A percentile compares a stretch with the other conserved stretches of the same genome.
Evolutionary conservation across 345 rosid genomes (phyloP).

Genomic region (Mallotus nudiflorus): DNA sequence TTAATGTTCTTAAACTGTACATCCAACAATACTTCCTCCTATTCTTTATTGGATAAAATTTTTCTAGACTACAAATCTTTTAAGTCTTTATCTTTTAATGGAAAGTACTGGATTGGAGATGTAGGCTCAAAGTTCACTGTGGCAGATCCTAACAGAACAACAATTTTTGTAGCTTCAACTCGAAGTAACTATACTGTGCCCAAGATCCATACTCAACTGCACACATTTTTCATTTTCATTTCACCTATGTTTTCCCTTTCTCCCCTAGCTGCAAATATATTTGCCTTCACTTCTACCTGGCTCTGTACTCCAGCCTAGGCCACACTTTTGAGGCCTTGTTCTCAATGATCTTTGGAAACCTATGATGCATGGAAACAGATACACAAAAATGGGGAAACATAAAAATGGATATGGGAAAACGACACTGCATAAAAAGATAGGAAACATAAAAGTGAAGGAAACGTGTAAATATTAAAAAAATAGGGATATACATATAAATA

Average conservation of each 20-base stretch:
- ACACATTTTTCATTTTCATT: background rate
- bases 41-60: background rate
- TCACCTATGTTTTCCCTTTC: conserved; percentile 12
- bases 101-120: conserved; percentile 14
- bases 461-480: no score
- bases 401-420: no score
- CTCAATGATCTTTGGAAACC: conserved; percentile 1
- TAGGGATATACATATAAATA: no score
- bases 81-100: conserved; percentile 10
- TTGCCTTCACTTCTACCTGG: conserved; percentile 18
- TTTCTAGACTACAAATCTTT: conserved; percentile 8
- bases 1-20: background rate
- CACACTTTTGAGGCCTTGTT: background rate
- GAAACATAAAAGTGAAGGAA: no score
- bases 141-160: background rate
- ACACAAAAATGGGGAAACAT: no score
- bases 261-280: conserved; percentile 13
- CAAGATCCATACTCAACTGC: conserved; percentile 20
- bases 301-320: background rate
- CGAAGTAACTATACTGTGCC: background rate
- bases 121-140: background rate
- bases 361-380: no score
- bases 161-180: background rate
- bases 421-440: no score
- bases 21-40: background rate